Conservation (phyloP, 1,284 basidiomycete species). For the Chalciporus sp. region DNA sequence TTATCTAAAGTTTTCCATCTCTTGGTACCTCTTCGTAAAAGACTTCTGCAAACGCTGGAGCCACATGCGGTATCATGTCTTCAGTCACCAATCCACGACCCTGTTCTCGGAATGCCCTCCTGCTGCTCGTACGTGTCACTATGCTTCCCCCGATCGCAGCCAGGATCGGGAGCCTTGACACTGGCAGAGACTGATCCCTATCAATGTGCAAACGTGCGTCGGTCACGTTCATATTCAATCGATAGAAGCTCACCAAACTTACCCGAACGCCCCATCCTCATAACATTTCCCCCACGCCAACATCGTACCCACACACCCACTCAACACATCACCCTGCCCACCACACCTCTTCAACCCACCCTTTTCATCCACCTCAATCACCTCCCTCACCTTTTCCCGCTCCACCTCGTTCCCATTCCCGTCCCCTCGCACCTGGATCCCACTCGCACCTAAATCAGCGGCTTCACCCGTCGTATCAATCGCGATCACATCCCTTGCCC, state of each 20-base stretch:
- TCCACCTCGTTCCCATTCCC: constrained; percentile 40
- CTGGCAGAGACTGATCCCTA: constrained; percentile 53
- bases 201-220: background rate
- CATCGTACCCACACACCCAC: constrained; percentile 85
- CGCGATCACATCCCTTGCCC: constrained; percentile 70
- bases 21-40: constrained; percentile 61
- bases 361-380: constrained; percentile 65
- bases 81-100: constrained; percentile 87
- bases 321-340: constrained; percentile 94
- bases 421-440: constrained; percentile 39
- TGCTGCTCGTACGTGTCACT: constrained; percentile 84
- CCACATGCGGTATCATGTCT: constrained; percentile 83
- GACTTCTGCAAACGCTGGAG: constrained; percentile 70
- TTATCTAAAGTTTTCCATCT: constrained; percentile 36
- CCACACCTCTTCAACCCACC: constrained; percentile 94
- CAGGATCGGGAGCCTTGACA: constrained; percentile 74
- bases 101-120: constrained; percentile 72
- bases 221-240: background rate
- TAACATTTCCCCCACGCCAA: constrained; percentile 95
- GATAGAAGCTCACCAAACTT: constrained; percentile 22
- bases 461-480: constrained; percentile 61
- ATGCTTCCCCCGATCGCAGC: constrained; percentile 89
- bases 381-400: constrained; percentile 52
- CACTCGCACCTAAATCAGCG: constrained; percentile 44
- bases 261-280: constrained; percentile 80